Evolutionary conservation across 2,329 filamentous ascomycete genomes (phyloP).

Genomic region (Diaporthe destruens): DNA sequence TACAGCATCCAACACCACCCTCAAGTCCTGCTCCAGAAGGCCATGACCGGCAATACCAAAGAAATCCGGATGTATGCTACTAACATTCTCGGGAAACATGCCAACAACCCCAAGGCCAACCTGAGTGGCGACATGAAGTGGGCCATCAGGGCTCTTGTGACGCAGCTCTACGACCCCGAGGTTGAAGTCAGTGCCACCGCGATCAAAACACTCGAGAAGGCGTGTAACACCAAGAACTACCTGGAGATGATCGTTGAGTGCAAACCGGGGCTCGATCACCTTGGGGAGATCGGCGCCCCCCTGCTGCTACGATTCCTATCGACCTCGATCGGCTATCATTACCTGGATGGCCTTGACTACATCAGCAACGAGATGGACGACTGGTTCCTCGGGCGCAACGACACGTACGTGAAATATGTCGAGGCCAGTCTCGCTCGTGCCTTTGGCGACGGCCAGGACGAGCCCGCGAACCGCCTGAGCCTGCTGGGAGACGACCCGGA

Average conservation of each 20-base stretch:
- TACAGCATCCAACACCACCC: constrained; percentile 91
- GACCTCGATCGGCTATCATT: constrained; percentile 97
- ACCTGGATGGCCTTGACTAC: constrained; percentile 95
- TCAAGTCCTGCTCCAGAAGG: constrained; percentile 91
- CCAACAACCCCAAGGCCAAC: constrained; percentile 65
- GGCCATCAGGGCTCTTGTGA: constrained; percentile 97
- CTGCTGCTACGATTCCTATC: constrained; percentile 92
- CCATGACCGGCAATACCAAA: constrained; percentile 90
- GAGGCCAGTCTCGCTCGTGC: constrained; percentile 94
- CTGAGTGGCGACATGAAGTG: constrained; percentile 81
- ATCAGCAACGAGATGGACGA: constrained; percentile 99
- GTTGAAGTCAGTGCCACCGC: constrained; percentile 96
- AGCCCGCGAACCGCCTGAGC: constrained; percentile 68
- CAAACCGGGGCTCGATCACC: constrained; percentile 90
- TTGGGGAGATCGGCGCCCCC: constrained; percentile 96
- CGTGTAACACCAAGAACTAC: constrained; percentile 91
- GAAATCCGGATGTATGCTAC: constrained; percentile 93
- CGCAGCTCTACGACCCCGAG: constrained; percentile 96
- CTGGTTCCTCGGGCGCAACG: constrained; percentile 97
- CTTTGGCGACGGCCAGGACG: constrained; percentile 76
- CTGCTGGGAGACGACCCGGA: constrained; percentile 70
- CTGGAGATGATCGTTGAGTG: constrained; percentile 98
- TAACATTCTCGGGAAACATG: constrained; percentile 87
- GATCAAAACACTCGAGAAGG: constrained; percentile 96
- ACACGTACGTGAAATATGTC: constrained; percentile 93